Evolutionary conservation across 1,284 basidiomycete species (phyloP).

Genomic region (Ganoderma lucidum): DNA sequence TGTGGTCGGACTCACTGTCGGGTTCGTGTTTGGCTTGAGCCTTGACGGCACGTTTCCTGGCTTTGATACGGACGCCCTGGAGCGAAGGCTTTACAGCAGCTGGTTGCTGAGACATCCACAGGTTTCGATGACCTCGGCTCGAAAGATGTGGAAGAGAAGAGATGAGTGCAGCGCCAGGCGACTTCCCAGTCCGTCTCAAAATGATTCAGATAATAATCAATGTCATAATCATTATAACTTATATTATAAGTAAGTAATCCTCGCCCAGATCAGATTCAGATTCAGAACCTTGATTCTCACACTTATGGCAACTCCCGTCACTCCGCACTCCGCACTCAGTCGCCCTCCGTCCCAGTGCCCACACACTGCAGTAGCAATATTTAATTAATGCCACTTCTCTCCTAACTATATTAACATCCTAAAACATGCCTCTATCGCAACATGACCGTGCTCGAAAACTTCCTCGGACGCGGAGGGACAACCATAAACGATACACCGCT

Average conservation of each 20-base stretch:
- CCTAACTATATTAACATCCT: neutral
- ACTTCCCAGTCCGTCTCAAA: slow-evolving; percentile 7
- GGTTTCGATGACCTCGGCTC: slow-evolving; percentile 40
- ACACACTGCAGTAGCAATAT: neutral
- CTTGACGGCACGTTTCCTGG: slow-evolving; percentile 87
- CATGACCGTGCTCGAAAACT: slow-evolving; percentile 25
- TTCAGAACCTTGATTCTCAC: too few species aligned
- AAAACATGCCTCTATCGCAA: slow-evolving; percentile 8
- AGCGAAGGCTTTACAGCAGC: slow-evolving; percentile 83
- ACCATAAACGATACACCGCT: slow-evolving; percentile 8
- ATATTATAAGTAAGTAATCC: neutral
- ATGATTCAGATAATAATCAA: neutral
- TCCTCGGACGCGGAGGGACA: slow-evolving; percentile 18
- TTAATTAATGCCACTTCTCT: neutral
- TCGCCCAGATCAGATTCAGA: slow-evolving; percentile 21
- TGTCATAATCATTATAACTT: too few species aligned
- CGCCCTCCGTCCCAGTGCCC: neutral
- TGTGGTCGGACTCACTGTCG: slow-evolving; percentile 51
- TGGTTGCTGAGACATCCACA: slow-evolving; percentile 90
- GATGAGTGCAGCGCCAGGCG: slow-evolving; percentile 9
- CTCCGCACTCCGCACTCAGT: neutral
- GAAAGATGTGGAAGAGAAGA: slow-evolving; percentile 42
- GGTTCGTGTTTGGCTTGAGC: slow-evolving; percentile 92
- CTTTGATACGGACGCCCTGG: slow-evolving; percentile 88
- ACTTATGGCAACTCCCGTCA: slow-evolving; percentile 16